These are phyloP conservation scores for Naumovozyma dairenensis DNA, from an alignment of 805 yeast species.

Conservation along the genomic window DNA sequence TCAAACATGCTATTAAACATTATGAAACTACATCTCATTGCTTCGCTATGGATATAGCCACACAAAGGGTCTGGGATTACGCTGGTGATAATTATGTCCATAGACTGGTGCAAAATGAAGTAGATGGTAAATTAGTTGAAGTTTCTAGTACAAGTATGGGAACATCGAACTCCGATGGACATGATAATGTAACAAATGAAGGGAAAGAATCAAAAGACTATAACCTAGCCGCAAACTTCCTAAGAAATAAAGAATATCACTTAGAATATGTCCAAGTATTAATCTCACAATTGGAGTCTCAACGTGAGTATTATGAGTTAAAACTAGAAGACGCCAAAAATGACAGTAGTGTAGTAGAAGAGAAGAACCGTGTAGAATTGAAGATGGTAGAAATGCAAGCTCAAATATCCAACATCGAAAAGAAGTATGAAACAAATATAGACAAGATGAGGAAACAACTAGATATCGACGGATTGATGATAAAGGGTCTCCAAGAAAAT, in stretches of 20 bases:
- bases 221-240: conserved; percentile 13
- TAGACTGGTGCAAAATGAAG: conserved; percentile 69
- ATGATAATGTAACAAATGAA: conserved; percentile 2
- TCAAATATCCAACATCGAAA: conserved; percentile 14
- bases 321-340: conserved; percentile 30
- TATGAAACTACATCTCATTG: conserved; percentile 72
- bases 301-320: conserved; percentile 69
- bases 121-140: conserved; percentile 86
- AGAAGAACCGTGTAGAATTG: conserved; percentile 4
- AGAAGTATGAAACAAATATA: conserved; percentile 8
- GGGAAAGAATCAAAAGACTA: conserved; percentile 9
- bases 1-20: conserved; percentile 79
- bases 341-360: conserved; percentile 23
- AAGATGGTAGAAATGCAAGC: conserved; percentile 7
- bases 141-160: too few species aligned
- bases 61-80: conserved; percentile 92
- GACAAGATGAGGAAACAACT: conserved; percentile 15
- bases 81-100: conserved; percentile 88
- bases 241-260: conserved; percentile 48
- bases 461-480: conserved; percentile 27
- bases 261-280: conserved; percentile 73
- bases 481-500: conserved; percentile 40
- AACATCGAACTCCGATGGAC: too few species aligned
- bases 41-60: conserved; percentile 76
- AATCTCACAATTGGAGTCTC: conserved; percentile 75